Conservation (phyloP, 176 grass and related monocot genomes). For the Themeda triandra region DNA sequence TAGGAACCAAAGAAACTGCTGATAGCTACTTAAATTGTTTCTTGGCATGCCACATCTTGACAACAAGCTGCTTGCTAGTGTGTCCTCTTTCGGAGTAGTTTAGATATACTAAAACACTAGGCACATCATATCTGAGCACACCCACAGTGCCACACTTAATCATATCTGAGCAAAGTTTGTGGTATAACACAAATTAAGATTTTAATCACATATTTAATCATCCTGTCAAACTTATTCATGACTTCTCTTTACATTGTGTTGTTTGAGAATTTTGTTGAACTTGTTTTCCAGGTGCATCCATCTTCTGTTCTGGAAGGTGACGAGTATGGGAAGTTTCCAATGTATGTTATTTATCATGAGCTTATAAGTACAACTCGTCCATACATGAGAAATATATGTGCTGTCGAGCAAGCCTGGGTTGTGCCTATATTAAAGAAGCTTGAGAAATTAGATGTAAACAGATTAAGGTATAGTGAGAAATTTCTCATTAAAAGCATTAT, state of each 20-base stretch:
- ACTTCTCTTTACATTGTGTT: neutral
- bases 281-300: slow-evolving; percentile 74
- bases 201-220: neutral
- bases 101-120: neutral
- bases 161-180: neutral
- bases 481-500: neutral
- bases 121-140: neutral
- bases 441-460: slow-evolving; percentile 76
- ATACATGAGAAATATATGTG: slow-evolving; percentile 92
- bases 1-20: slow-evolving; percentile 4
- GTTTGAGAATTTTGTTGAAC: neutral
- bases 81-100: neutral
- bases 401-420: slow-evolving; percentile 77
- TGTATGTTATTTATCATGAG: slow-evolving; percentile 89
- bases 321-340: slow-evolving; percentile 72
- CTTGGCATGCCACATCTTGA: neutral
- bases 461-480: slow-evolving; percentile 54
- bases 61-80: neutral
- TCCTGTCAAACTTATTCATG: neutral
- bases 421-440: slow-evolving; percentile 81
- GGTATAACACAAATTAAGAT: neutral
- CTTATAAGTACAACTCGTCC: slow-evolving; percentile 84
- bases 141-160: neutral
- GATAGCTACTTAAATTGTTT: neutral
- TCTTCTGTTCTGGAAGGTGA: slow-evolving; percentile 84